These are phyloP conservation scores for Lecanicillium sp. DNA, from an alignment of 2,329 filamentous ascomycete genomes.

Conservation along the genomic window DNA sequence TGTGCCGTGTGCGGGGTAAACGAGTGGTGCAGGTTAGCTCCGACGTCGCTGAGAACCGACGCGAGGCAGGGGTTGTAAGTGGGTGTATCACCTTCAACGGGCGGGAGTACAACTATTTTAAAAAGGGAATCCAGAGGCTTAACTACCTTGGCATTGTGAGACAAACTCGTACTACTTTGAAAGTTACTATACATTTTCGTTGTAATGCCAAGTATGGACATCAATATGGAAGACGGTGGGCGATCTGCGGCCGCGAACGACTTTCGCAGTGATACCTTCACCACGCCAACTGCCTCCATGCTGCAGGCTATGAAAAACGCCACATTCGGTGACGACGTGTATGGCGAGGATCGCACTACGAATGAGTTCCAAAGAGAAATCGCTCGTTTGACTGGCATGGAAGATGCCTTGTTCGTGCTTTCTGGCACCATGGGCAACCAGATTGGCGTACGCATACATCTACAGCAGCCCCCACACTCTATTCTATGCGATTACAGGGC, in stretches of 20 bases:
- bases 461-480: constrained; percentile 64
- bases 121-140: too few relatives aligned
- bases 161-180: too few relatives aligned
- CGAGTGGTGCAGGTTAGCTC: too few relatives aligned
- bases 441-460: constrained; percentile 63
- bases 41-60: too few relatives aligned
- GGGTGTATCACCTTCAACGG: too few relatives aligned
- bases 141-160: too few relatives aligned
- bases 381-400: constrained; percentile 60
- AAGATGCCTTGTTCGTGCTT: constrained; percentile 64
- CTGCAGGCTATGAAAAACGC: constrained; percentile 7
- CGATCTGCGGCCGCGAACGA: not conserved
- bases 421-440: constrained; percentile 88
- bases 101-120: too few relatives aligned
- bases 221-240: too few relatives aligned
- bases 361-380: constrained; percentile 58
- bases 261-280: constrained; percentile 7
- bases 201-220: too few relatives aligned
- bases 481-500: constrained; percentile 67
- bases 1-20: too few relatives aligned
- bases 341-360: constrained; percentile 6
- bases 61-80: too few relatives aligned
- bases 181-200: too few relatives aligned
- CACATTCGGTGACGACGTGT: constrained; percentile 8
- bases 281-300: constrained; percentile 8